phyloP scores from a whole-genome alignment of 139 green algal species.

The Pseudopediastrum boryanum region DNA sequence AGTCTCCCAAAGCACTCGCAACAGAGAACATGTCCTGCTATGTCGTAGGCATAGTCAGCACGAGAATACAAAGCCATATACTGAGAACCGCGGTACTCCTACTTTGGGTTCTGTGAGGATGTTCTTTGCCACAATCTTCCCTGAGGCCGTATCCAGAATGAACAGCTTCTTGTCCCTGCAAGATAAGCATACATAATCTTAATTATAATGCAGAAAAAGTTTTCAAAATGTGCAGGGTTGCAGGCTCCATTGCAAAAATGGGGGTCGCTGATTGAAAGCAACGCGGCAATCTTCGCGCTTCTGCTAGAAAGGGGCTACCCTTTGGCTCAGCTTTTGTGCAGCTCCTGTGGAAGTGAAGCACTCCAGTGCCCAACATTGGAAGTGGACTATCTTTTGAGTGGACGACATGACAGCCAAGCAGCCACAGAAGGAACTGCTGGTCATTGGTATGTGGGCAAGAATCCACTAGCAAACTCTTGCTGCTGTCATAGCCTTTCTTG shows the following conservation, averaged over 20 bases:
- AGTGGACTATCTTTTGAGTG: neutral
- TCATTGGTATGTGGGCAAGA: neutral
- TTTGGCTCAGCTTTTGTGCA: neutral
- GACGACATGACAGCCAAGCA: conserved; percentile 3
- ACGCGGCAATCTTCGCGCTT: neutral
- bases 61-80: too few relatives aligned
- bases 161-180: conserved; percentile 50
- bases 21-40: too few relatives aligned
- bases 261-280: too few relatives aligned
- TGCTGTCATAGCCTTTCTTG: neutral
- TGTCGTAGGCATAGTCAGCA: too few relatives aligned
- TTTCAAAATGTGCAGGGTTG: neutral
- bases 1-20: too few relatives aligned
- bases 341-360: neutral
- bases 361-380: too few relatives aligned
- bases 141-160: conserved; percentile 50
- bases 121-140: conserved; percentile 56
- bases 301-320: neutral
- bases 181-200: neutral
- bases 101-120: conserved; percentile 32
- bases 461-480: neutral
- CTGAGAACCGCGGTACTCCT: too few relatives aligned
- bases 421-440: neutral
- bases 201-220: conserved; percentile 1
- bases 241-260: too few relatives aligned